Evolutionary conservation across 805 yeast genomes (phyloP).

Genomic region (Debaryomyces maramus): DNA sequence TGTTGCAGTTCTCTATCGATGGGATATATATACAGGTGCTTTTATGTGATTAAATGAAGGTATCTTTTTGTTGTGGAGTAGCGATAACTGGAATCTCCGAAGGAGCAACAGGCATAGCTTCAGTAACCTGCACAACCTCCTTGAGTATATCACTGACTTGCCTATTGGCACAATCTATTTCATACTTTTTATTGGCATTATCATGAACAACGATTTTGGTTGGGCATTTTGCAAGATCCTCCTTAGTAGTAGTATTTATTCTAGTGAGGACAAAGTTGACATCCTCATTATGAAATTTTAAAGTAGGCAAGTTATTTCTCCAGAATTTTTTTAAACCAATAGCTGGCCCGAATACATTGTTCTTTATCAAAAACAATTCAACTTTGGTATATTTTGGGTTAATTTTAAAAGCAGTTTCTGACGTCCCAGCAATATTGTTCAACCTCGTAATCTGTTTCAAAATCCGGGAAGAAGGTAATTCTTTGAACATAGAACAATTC

Average conservation of each 20-base stretch:
- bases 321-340: conserved; percentile 75
- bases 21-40: conserved; percentile 9
- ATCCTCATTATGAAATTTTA: conserved; percentile 81
- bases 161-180: conserved; percentile 55
- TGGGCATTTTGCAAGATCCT: conserved; percentile 47
- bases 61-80: background rate
- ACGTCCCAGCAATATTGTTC: conserved; percentile 51
- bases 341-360: conserved; percentile 49
- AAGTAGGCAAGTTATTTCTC: conserved; percentile 70
- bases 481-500: conserved; percentile 13
- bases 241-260: conserved; percentile 43
- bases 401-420: conserved; percentile 36
- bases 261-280: conserved; percentile 61
- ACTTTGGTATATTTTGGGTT: conserved; percentile 33
- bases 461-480: conserved; percentile 32
- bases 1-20: background rate
- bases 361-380: conserved; percentile 51
- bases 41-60: background rate
- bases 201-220: conserved; percentile 44
- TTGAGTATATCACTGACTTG: conserved; percentile 54
- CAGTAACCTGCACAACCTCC: conserved; percentile 51
- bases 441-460: conserved; percentile 51
- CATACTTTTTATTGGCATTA: conserved; percentile 35
- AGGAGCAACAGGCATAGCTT: conserved; percentile 52
- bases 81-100: conserved; percentile 39